Evolutionary conservation across 106 monocot species (phyloP).

Genomic region (Platanthera guangdongensis): DNA sequence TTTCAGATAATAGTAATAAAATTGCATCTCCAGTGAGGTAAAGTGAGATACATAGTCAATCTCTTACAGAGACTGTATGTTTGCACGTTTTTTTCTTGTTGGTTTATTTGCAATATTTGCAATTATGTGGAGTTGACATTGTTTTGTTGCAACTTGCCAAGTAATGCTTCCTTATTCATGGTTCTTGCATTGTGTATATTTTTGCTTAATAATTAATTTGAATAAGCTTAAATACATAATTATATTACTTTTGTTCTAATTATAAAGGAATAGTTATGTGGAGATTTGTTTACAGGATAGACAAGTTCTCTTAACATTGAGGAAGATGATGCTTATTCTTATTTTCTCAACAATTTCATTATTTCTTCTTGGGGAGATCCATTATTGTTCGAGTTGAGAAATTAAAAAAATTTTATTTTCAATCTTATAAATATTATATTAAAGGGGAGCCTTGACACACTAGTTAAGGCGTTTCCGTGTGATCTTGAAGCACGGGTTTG

Average conservation of each 20-base stretch:
- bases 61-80: neutral
- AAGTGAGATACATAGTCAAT: neutral
- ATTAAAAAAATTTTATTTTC: too few species aligned
- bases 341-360: neutral
- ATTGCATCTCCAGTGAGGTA: slow-evolving; percentile 79
- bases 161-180: neutral
- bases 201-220: neutral
- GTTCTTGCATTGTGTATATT: neutral
- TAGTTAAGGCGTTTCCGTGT: too few species aligned
- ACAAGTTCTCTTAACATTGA: neutral
- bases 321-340: neutral
- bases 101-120: neutral
- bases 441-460: too few species aligned
- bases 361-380: neutral
- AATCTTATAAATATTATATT: too few species aligned
- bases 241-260: neutral
- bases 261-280: neutral
- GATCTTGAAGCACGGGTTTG: too few species aligned
- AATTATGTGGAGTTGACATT: neutral
- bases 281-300: neutral
- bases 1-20: slow-evolving; percentile 64
- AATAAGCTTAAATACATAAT: too few species aligned
- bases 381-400: neutral
- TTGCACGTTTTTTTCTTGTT: neutral
- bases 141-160: neutral